phyloP scores from a whole-genome alignment of 2,329 filamentous ascomycete species.

The Arthrobotrys musiformis region DNA sequence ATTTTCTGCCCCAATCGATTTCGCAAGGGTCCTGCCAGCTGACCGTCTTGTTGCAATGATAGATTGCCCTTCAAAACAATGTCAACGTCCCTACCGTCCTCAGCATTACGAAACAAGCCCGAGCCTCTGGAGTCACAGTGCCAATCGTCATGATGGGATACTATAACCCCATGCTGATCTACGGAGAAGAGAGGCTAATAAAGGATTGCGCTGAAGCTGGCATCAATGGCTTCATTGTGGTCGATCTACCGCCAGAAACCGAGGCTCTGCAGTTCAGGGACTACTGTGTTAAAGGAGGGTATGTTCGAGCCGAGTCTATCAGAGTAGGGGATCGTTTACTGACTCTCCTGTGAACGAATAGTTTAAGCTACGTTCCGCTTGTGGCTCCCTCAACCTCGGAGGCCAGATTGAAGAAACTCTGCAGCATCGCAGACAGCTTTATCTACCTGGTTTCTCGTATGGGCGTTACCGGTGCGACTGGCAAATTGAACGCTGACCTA shows the following conservation, averaged over 20 bases:
- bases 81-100: constrained; percentile 83
- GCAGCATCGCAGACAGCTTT: constrained; percentile 96
- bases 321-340: background rate
- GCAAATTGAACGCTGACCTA: constrained; percentile 81
- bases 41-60: constrained; percentile 15
- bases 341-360: constrained; percentile 60
- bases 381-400: constrained; percentile 95
- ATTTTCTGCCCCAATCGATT: constrained; percentile 51
- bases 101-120: constrained; percentile 83
- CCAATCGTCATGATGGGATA: constrained; percentile 98
- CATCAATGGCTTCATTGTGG: constrained; percentile 96
- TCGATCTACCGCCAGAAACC: constrained; percentile 87
- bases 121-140: constrained; percentile 78
- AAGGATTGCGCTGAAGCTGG: constrained; percentile 84
- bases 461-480: constrained; percentile 92
- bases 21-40: constrained; percentile 49
- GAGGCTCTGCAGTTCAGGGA: constrained; percentile 92
- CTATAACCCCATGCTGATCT: constrained; percentile 94
- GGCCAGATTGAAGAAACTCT: constrained; percentile 91
- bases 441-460: constrained; percentile 98
- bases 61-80: constrained; percentile 83
- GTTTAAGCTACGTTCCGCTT: constrained; percentile 93
- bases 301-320: constrained; percentile 61
- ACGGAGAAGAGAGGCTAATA: constrained; percentile 90
- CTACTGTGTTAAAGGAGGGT: constrained; percentile 81